Base-by-base conservation (phyloP, 805 yeast genomes). In the Barnettozyma wickerhamii region DNA sequence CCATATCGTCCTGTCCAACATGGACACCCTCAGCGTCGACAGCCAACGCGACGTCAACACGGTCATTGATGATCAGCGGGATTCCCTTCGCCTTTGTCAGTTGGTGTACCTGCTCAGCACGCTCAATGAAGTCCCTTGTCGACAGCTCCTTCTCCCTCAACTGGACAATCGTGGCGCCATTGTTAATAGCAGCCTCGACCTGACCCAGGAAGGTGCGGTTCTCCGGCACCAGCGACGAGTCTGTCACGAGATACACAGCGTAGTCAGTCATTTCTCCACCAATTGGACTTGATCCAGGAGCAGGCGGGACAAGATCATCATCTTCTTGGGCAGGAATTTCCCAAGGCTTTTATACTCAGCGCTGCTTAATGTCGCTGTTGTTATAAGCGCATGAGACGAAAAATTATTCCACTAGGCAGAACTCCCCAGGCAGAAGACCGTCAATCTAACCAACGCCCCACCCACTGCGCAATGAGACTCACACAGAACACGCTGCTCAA, bases 1-100 rank as follows among this genome's bases (percentile, higher is more conserved):
- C 65, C 86, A 89, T 85, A 56, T 89, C 97, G 39, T 81, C 89
- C 59, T 89, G 96, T 1, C 97, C 97, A 17, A 89, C 86, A 64
- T 89, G 97, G 7, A 90, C 82, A 27, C 95, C 95, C 48, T 87
- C 96, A 2, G 95, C 95, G 50, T 75, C 93, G 41, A 87, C 71
- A 0, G 96, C 96, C 33, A 90, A 64, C 0, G 96, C 96, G 10
- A 90, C 87, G 56, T 89, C 97, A 3, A 87, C 73, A 38, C 96
- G 66, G 55, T 89, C 96, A 51, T 89, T 87, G 55, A 89, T 88
- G 26, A 89, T 75, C 49, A 89, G 66, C 0, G 96, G 96, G 7
- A 90, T 77, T 0, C 74, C 71, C 30, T 69, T 74, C 20, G 63
- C 56, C 28, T 66, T 63, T 27, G 96, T 86, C 35, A 89, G 49